Percentiles rank a stretch among this genome's conserved stretches.
These are phyloP conservation scores for Cadophora sp. DNA, from an alignment of 2,329 filamentous ascomycete genomes.

Conservation along the genomic window DNA sequence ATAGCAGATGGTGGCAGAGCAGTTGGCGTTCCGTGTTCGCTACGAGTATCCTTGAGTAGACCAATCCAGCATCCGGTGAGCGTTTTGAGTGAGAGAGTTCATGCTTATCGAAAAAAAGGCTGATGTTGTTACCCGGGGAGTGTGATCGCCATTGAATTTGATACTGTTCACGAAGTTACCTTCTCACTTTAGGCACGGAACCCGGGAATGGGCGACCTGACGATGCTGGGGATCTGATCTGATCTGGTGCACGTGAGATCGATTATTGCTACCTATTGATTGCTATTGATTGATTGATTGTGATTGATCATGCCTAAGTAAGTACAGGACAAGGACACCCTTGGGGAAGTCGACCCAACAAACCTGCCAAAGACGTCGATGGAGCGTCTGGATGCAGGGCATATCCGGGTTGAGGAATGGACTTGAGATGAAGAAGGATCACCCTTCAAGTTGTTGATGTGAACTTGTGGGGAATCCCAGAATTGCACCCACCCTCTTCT, in stretches of 20 bases:
- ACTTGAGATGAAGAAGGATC: background rate
- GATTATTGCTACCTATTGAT: too few relatives aligned
- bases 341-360: background rate
- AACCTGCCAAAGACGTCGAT: conserved; percentile 3
- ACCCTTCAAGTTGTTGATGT: conserved; percentile 1
- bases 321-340: background rate
- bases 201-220: background rate
- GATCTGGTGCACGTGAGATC: too few relatives aligned
- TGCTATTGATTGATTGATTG: background rate
- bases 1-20: background rate
- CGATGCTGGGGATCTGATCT: background rate
- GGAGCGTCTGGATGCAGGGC: background rate
- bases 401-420: background rate
- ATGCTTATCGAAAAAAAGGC: background rate
- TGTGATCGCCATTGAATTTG: background rate
- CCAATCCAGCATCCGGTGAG: background rate
- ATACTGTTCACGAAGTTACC: background rate
- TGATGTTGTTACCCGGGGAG: background rate
- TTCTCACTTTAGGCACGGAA: conserved; percentile 8
- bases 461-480: background rate
- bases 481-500: background rate
- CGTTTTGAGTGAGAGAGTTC: background rate
- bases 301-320: too few relatives aligned
- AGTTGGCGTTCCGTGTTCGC: background rate
- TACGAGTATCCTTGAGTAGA: background rate